phyloP scores from a whole-genome alignment of 305 asterid species.

The Ilex paraguariensis region DNA sequence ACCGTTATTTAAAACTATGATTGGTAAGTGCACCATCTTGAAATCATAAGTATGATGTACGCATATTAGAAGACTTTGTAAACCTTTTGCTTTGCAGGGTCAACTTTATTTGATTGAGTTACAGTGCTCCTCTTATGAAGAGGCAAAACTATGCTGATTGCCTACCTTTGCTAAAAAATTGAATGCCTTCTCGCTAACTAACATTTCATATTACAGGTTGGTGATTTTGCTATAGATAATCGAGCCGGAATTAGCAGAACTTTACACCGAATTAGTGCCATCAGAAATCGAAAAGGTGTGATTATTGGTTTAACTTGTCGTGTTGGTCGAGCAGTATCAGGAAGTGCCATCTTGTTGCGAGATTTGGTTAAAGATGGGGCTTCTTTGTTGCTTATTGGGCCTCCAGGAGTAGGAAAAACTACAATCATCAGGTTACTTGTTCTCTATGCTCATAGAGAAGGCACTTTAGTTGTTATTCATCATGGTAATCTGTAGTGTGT shows the following conservation, averaged over 20 bases:
- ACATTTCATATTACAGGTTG: slow-evolving; percentile 49
- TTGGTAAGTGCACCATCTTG: too few relatives aligned
- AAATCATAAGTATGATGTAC: too few relatives aligned
- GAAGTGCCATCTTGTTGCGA: slow-evolving; percentile 77
- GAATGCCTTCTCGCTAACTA: background rate
- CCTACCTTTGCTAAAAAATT: background rate
- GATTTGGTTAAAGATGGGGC: slow-evolving; percentile 76
- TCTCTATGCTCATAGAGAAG: slow-evolving; percentile 5
- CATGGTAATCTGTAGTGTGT: background rate
- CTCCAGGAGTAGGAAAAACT: slow-evolving; percentile 97
- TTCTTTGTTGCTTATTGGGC: slow-evolving; percentile 87
- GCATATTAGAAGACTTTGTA: too few relatives aligned
- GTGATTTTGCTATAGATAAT: slow-evolving; percentile 87
- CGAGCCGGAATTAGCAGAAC: slow-evolving; percentile 94
- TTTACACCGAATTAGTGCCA: slow-evolving; percentile 86
- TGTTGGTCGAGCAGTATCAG: slow-evolving; percentile 84
- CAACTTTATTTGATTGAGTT: too few relatives aligned
- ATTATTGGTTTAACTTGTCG: slow-evolving; percentile 91
- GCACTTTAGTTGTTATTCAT: slow-evolving; percentile 1
- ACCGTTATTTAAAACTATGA: too few relatives aligned
- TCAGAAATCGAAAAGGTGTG: slow-evolving; percentile 71
- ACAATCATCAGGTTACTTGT: slow-evolving; percentile 73
- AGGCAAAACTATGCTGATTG: background rate
- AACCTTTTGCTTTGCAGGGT: too few relatives aligned
- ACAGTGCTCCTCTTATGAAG: background rate